phyloP scores from a whole-genome alignment of 1,139 yeast species.

The Debaryomyces fabryi region DNA sequence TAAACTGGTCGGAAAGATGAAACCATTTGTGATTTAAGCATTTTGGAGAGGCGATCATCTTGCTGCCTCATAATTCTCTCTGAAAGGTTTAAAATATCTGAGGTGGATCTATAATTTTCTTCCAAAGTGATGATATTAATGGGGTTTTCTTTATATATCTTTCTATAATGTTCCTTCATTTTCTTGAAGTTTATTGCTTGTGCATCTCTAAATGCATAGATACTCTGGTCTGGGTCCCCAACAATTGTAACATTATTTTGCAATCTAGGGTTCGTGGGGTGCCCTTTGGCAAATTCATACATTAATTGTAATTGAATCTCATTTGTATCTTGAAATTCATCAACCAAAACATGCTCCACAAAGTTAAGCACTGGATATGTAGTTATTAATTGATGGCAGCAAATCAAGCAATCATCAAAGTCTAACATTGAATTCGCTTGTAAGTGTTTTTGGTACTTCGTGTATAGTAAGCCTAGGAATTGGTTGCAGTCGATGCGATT shows the following conservation, averaged over 20 bases:
- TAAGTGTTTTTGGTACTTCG: conserved; percentile 55
- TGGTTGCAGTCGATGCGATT: conserved; percentile 14
- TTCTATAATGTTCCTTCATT: conserved; percentile 54
- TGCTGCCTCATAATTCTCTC: conserved; percentile 71
- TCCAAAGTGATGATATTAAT: conserved; percentile 48
- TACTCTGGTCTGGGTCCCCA: conserved; percentile 97
- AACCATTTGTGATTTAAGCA: conserved; percentile 48
- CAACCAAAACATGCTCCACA: conserved; percentile 77
- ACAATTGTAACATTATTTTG: conserved; percentile 73
- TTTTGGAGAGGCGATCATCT: conserved; percentile 41
- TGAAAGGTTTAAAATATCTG: conserved; percentile 64
- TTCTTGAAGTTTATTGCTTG: conserved; percentile 63
- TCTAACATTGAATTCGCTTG: conserved; percentile 53
- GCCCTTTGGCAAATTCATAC: conserved; percentile 55
- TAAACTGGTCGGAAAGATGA: conserved; percentile 53
- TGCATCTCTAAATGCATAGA: conserved; percentile 87
- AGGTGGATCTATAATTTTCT: conserved; percentile 82
- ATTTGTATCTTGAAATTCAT: conserved; percentile 94
- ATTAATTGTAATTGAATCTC: conserved; percentile 71
- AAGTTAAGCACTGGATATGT: conserved; percentile 47
- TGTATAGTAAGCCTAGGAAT: conserved; percentile 42
- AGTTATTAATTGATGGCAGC: conserved; percentile 53
- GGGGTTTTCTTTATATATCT: conserved; percentile 14
- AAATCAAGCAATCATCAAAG: conserved; percentile 79
- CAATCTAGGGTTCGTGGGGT: conserved; percentile 20